Evolutionary conservation across 768 basidiomycete genomes (phyloP), one percentile per base, ranked within the genome.

Genomic region (Lentinula sp.): DNA sequence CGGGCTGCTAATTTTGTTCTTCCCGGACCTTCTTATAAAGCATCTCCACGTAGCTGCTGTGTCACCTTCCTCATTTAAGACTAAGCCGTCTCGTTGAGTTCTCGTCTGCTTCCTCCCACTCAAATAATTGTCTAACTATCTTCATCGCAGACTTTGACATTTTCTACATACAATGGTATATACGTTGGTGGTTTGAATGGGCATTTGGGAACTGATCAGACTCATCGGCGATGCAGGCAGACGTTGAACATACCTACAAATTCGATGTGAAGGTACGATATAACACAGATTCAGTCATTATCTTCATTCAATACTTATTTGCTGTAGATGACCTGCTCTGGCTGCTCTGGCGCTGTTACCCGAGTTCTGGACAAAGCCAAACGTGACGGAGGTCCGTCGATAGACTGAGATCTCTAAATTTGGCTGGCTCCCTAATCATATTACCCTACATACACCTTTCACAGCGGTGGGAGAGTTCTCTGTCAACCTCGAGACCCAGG

Each of bases 281-380:
- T 16, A 36, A 45, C 13, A 13, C 13, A 18, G 3, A 39, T 0
- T 49, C 45, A 10, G 9, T 18, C 5, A 45, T 37, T 12, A 46
- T n/a, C 41, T n/a, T n/a, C n/a, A n/a, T n/a, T n/a, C 46, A 6
- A 49, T 54, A 33, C 49, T 50, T 20, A 23, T 20, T 13, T 8
- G n/a, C 13, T 33, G 6, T 61, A 93, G 92, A 95, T 95, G 92
- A 85, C 89, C 42, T 96, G 93, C 77, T 69, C 72, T 33, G 93
- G 93, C 32, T 96, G 93, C 77, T 93, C 92, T 35, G 87, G 88
- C 15, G 93, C 93, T 12, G 80, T 96, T 57, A 79, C 75, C 32
- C 85, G 90, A 33, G 93, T 85, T 13, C 79, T 96, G 45, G 76
- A 81, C 64, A 94, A 87, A 74, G 80, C 85, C 4, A 81, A 90